These are phyloP conservation scores for Abelmoschus esculentus DNA, from an alignment of 345 rosid species.

Conservation along the genomic window DNA sequence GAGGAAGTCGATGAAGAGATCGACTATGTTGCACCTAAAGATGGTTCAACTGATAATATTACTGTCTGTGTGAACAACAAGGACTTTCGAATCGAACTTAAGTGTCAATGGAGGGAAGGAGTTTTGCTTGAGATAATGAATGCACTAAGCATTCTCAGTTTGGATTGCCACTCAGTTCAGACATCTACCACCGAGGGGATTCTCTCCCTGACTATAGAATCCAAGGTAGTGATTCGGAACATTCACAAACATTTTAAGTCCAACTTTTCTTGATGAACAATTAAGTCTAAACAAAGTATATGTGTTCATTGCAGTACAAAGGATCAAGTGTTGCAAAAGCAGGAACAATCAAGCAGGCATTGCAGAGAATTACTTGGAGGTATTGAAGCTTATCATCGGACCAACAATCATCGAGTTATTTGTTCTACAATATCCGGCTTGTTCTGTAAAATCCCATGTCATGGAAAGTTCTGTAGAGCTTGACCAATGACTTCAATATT, in stretches of 20 bases:
- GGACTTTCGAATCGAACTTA: slow-evolving; percentile 57
- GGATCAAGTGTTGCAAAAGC: slow-evolving; percentile 40
- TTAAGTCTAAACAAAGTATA: background rate
- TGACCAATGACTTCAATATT: background rate
- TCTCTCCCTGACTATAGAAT: slow-evolving; percentile 51
- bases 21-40: slow-evolving; percentile 26
- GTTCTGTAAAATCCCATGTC: slow-evolving; percentile 16
- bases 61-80: slow-evolving; percentile 36
- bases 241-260: background rate
- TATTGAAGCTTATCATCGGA: slow-evolving; percentile 24
- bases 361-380: slow-evolving; percentile 52
- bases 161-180: slow-evolving; percentile 77
- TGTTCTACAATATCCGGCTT: slow-evolving; percentile 10
- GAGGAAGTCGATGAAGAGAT: slow-evolving; percentile 32
- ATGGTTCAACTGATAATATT: slow-evolving; percentile 32
- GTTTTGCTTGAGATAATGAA: slow-evolving; percentile 71
- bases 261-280: background rate
- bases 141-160: slow-evolving; percentile 43
- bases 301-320: slow-evolving; percentile 41
- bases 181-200: slow-evolving; percentile 57
- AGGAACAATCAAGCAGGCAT: slow-evolving; percentile 46
- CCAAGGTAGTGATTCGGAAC: slow-evolving; percentile 44
- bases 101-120: slow-evolving; percentile 80
- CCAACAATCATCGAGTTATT: background rate
- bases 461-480: slow-evolving; percentile 13